These are phyloP conservation scores for Hortiboletus campestris DNA, from an alignment of 768 basidiomycete genomes.

Conservation along the genomic window DNA sequence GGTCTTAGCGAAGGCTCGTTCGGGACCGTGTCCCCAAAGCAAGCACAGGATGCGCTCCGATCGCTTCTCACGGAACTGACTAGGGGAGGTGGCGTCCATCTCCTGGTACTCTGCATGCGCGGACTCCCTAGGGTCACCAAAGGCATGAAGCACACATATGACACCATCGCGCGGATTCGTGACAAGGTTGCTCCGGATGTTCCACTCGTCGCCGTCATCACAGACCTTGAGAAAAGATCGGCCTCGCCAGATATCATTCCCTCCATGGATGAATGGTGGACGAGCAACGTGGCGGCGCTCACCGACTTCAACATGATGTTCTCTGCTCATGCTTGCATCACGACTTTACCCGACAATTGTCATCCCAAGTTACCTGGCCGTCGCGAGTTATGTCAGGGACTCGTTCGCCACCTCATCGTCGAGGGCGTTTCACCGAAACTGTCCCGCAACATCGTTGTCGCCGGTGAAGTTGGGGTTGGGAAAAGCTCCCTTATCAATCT, in stretches of 20 bases:
- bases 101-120: conserved; percentile 28
- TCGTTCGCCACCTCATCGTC: conserved; percentile 14
- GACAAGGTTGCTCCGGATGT: conserved; percentile 14
- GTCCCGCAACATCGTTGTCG: conserved; percentile 23
- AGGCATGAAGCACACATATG: conserved; percentile 29
- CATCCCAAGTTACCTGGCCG: conserved; percentile 22
- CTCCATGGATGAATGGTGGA: conserved; percentile 42
- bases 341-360: conserved; percentile 20
- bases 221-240: conserved; percentile 34
- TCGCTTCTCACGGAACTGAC: conserved; percentile 24
- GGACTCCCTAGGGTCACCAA: conserved; percentile 25
- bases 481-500: conserved; percentile 31
- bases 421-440: conserved; percentile 21
- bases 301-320: conserved; percentile 32
- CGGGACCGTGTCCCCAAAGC: conserved; percentile 22
- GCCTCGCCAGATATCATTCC: conserved; percentile 10
- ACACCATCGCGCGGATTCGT: conserved; percentile 20
- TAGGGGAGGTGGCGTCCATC: conserved; percentile 22
- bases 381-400: conserved; percentile 13
- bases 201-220: conserved; percentile 29
- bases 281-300: conserved; percentile 29
- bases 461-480: conserved; percentile 28
- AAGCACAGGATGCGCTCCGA: conserved; percentile 25
- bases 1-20: conserved; percentile 31
- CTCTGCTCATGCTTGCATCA: conserved; percentile 24